These are phyloP conservation scores for Beauveria sp. DNA, from an alignment of 2,329 filamentous ascomycete genomes.

Conservation along the genomic window DNA sequence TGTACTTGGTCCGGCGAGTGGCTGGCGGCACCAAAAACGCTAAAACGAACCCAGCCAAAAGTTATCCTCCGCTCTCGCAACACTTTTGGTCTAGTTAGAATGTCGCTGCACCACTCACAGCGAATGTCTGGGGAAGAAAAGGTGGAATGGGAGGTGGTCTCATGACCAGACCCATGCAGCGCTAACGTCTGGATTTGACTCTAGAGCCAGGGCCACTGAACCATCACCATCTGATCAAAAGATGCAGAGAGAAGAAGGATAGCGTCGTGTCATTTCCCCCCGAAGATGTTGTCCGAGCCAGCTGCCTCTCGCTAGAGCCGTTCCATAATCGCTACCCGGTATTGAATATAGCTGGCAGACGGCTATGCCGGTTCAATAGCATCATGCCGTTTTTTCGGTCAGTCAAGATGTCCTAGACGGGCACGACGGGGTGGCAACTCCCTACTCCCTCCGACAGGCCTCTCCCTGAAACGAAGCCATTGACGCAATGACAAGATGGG, in stretches of 20 bases:
- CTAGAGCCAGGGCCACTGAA: conserved; percentile 6
- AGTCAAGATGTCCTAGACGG: no score
- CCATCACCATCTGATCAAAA: conserved; percentile 12
- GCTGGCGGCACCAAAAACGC: conserved; percentile 2
- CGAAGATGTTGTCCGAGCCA: not conserved
- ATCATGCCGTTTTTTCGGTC: no score
- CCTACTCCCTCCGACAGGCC: not conserved
- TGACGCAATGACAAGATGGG: conserved; percentile 5
- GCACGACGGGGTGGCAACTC: no score
- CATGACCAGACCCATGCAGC: conserved; percentile 24
- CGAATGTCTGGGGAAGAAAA: conserved; percentile 2
- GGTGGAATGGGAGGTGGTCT: conserved; percentile 21
- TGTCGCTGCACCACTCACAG: conserved; percentile 10
- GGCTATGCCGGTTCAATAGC: not conserved
- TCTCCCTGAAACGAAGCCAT: not conserved
- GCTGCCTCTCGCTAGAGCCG: not conserved
- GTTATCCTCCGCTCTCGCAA: conserved; percentile 1
- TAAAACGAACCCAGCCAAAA: conserved; percentile 5
- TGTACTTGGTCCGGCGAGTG: not conserved
- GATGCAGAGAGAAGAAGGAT: not conserved
- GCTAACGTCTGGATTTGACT: conserved; percentile 18
- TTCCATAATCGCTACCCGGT: not conserved
- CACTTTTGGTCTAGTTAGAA: not conserved
- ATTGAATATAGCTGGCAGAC: not conserved
- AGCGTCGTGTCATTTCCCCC: not conserved